Percentiles rank a stretch among this genome's conserved stretches.
Evolutionary conservation across 2,329 filamentous ascomycete species (phyloP).

Genomic region (Fusarium luffae): DNA sequence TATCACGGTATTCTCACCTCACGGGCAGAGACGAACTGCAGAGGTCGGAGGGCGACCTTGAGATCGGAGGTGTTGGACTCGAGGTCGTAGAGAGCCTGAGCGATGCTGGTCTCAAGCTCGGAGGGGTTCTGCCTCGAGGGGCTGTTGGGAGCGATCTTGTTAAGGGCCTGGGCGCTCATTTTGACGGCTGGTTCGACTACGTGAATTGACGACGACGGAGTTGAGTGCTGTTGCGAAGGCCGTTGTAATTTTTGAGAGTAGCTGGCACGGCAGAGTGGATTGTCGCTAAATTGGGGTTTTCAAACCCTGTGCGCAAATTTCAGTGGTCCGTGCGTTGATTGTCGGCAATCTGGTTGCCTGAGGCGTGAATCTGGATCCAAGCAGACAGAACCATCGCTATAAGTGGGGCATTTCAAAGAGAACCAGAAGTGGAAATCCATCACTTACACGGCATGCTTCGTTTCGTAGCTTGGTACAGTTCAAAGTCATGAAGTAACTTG

Average conservation of each 20-base stretch:
- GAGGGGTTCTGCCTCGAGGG: conserved; percentile 94
- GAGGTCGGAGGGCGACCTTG: conserved; percentile 93
- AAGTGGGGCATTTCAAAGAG: background rate
- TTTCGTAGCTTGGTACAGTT: background rate
- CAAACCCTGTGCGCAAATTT: conserved; percentile 48
- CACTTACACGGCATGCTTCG: conserved; percentile 21
- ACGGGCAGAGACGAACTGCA: conserved; percentile 98
- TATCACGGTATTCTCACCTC: conserved; percentile 81
- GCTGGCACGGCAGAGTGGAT: conserved; percentile 30
- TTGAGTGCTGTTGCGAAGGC: conserved; percentile 41
- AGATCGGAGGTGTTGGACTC: conserved; percentile 99
- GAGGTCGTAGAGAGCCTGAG: conserved; percentile 97
- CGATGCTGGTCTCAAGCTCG: conserved; percentile 97
- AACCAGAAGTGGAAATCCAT: background rate
- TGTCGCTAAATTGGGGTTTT: conserved; percentile 58
- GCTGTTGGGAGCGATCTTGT: conserved; percentile 99
- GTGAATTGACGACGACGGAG: conserved; percentile 46
- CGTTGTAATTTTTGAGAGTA: conserved; percentile 48
- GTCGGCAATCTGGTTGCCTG: conserved; percentile 16
- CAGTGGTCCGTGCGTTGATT: conserved; percentile 29
- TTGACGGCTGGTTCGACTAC: conserved; percentile 59
- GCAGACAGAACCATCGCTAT: too few species aligned
- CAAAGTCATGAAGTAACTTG: background rate
- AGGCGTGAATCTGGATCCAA: conserved; percentile 26
- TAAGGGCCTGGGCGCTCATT: conserved; percentile 78